Evolutionary conservation across 2,329 filamentous ascomycete species (phyloP).

Genomic region (Trichoderma sp.): DNA sequence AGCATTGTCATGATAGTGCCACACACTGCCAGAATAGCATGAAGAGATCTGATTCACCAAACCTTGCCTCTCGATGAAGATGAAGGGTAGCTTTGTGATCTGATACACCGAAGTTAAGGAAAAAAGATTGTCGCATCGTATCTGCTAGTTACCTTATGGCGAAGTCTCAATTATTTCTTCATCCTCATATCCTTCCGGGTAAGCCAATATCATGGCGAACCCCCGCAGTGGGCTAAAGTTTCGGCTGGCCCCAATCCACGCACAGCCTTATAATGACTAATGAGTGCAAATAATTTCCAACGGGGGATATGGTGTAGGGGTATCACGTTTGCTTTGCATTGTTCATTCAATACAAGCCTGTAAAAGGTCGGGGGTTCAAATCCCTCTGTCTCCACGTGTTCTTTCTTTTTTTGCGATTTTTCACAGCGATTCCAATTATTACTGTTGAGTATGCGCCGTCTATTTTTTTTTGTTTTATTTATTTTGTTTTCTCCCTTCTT

Average conservation of each 20-base stretch:
- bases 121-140: no score
- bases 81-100: neutral
- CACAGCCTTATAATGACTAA: neutral
- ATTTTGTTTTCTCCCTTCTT: neutral
- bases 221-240: neutral
- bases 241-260: accelerated
- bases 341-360: constrained; percentile 19
- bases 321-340: constrained; percentile 24
- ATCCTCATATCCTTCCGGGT: neutral
- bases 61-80: neutral
- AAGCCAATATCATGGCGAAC: neutral
- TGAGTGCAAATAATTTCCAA: neutral
- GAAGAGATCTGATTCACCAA: neutral
- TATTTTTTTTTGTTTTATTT: neutral
- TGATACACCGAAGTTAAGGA: neutral
- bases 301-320: constrained; percentile 22
- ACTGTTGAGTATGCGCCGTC: neutral
- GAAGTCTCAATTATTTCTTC: neutral
- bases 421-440: neutral
- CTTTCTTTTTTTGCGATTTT: constrained; percentile 13
- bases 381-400: constrained; percentile 22
- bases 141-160: neutral
- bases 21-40: neutral
- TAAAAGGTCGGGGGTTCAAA: constrained; percentile 24
- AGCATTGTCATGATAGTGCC: neutral